These are phyloP conservation scores for Oryza nivara DNA, from an alignment of 176 grass and related monocot species.

Conservation along the genomic window DNA sequence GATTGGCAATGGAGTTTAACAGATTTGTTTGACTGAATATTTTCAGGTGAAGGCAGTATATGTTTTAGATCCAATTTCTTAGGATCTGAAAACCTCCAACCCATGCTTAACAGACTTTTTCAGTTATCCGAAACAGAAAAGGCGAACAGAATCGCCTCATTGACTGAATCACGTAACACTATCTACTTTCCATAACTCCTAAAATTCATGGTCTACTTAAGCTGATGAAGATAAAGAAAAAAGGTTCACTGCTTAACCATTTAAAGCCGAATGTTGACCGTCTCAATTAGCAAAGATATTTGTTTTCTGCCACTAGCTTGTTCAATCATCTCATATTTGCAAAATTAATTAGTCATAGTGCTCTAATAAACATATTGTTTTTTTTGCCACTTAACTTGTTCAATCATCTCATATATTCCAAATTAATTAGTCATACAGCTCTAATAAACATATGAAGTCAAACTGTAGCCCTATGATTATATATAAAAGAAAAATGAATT, in stretches of 20 bases:
- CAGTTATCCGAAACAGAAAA: not conserved
- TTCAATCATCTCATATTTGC: not conserved
- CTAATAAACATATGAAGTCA: not conserved
- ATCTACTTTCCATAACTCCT: not conserved
- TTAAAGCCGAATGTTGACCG: not conserved
- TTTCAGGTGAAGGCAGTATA: constrained; percentile 1
- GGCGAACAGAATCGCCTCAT: not conserved
- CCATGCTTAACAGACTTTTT: not conserved
- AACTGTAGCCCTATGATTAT: not conserved
- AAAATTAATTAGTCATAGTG: not conserved
- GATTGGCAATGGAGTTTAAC: not conserved
- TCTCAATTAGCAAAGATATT: not conserved
- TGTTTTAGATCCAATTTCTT: constrained; percentile 21
- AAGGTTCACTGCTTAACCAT: not conserved
- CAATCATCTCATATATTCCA: not conserved
- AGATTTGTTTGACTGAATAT: constrained; percentile 42
- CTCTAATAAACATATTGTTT: not conserved
- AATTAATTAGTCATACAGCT: not conserved
- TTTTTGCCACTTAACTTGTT: not conserved
- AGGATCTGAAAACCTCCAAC: constrained; percentile 1
- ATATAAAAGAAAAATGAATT: not conserved
- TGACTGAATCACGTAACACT: not conserved
- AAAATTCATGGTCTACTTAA: not conserved
- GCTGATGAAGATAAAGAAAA: not conserved
- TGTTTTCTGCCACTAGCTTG: not conserved